A percentile compares a stretch with the other conserved stretches of the same genome.
Evolutionary conservation across 2,329 filamentous ascomycete species (phyloP).

Genomic region (Penicillium janthinellum): DNA sequence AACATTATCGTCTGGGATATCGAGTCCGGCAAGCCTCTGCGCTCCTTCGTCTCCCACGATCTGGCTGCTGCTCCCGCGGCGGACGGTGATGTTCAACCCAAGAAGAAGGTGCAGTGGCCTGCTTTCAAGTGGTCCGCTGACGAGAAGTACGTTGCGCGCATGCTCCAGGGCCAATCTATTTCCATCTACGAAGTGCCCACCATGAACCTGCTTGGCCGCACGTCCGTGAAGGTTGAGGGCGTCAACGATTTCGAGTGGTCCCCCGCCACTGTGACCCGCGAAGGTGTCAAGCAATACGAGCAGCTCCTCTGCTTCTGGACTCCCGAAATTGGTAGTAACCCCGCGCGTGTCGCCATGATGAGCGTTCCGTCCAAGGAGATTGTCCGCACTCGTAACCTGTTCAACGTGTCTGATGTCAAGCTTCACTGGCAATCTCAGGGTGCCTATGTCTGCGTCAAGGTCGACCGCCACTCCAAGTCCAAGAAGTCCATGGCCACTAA

Average conservation of each 20-base stretch:
- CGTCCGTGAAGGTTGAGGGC: slow-evolving; percentile 92
- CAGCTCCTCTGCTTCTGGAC: slow-evolving; percentile 99
- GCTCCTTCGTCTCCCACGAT: slow-evolving; percentile 91
- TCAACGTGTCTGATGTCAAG: slow-evolving; percentile 97
- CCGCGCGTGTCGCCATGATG: slow-evolving; percentile 96
- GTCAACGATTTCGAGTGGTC: slow-evolving; percentile 99
- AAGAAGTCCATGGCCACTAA: slow-evolving; percentile 98
- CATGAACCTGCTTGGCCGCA: slow-evolving; percentile 89
- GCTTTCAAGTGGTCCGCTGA: slow-evolving; percentile 99
- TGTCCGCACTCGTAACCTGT: slow-evolving; percentile 90
- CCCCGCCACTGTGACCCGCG: slow-evolving; percentile 76
- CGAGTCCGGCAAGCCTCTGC: slow-evolving; percentile 81
- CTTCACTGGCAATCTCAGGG: slow-evolving; percentile 98
- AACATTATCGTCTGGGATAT: slow-evolving; percentile 99
- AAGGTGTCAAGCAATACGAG: slow-evolving; percentile 87
- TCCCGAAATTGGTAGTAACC: slow-evolving; percentile 95
- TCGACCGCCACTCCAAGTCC: slow-evolving; percentile 97
- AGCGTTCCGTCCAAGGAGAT: slow-evolving; percentile 92
- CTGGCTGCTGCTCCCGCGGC: slow-evolving; percentile 57
- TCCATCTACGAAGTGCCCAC: slow-evolving; percentile 86
- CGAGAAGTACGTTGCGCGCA: slow-evolving; percentile 92
- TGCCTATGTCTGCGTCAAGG: slow-evolving; percentile 95
- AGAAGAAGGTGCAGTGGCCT: slow-evolving; percentile 96
- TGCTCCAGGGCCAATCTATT: slow-evolving; percentile 85
- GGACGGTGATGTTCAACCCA: slow-evolving; percentile 66